A percentile compares a stretch with the other conserved stretches of the same genome.
Evolutionary conservation across 1,139 yeast genomes (phyloP).

Genomic region (Hanseniaspora sp.): DNA sequence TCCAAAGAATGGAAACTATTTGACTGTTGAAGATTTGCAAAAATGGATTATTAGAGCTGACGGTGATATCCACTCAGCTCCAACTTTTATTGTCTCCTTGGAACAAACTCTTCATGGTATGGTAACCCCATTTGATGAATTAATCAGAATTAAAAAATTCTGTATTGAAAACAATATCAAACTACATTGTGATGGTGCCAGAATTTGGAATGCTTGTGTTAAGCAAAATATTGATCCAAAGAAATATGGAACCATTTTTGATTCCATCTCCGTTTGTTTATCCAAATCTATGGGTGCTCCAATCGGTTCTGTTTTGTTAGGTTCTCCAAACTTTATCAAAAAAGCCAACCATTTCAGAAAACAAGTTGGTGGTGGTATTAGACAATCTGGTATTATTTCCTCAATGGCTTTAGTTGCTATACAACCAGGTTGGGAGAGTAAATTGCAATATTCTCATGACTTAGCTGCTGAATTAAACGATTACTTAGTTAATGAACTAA

Average conservation of each 20-base stretch:
- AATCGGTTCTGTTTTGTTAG: conserved; percentile 80
- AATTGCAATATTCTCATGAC: conserved; percentile 49
- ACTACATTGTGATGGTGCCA: conserved; percentile 90
- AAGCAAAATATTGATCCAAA: conserved; percentile 53
- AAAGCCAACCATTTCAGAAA: conserved; percentile 81
- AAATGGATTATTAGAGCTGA: conserved; percentile 58
- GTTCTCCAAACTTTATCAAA: conserved; percentile 46
- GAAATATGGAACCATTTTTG: conserved; percentile 72
- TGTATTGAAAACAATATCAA: conserved; percentile 53
- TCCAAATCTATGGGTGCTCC: conserved; percentile 94
- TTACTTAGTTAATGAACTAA: conserved; percentile 42
- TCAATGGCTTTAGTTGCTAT: conserved; percentile 73
- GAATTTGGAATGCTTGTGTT: conserved; percentile 81
- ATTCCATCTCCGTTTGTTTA: conserved; percentile 77
- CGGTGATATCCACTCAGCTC: conserved; percentile 81
- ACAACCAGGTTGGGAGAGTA: conserved; percentile 56
- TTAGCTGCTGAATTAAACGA: conserved; percentile 57
- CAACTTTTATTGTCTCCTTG: conserved; percentile 71
- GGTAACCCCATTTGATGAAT: conserved; percentile 70
- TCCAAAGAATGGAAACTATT: conserved; percentile 61
- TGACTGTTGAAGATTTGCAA: conserved; percentile 71
- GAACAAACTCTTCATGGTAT: conserved; percentile 86
- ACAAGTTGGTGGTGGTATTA: conserved; percentile 89
- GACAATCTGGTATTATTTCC: conserved; percentile 79
- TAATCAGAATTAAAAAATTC: conserved; percentile 58